Evolutionary conservation across 805 yeast genomes (phyloP).

Genomic region (Ogataea paradorogensis): DNA sequence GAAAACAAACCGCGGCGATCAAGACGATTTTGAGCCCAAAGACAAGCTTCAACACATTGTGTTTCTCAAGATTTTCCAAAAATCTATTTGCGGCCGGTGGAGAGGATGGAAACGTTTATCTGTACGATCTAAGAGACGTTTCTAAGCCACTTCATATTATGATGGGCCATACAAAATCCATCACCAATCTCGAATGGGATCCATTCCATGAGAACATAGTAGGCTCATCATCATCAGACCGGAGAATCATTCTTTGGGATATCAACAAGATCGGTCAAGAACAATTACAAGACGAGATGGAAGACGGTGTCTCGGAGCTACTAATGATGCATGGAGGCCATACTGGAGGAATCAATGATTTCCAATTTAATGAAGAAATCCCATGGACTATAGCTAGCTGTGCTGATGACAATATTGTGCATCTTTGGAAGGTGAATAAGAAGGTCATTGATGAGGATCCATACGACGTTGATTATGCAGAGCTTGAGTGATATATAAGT

Average conservation of each 20-base stretch:
- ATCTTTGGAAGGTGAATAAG: conserved; percentile 49
- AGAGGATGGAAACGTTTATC: conserved; percentile 59
- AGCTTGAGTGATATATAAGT: conserved; percentile 14
- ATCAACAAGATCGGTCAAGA: conserved; percentile 76
- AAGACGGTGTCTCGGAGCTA: conserved; percentile 86
- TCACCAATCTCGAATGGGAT: conserved; percentile 74
- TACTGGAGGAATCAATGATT: conserved; percentile 70
- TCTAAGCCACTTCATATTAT: conserved; percentile 57
- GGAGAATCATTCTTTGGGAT: conserved; percentile 82
- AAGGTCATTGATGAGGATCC: conserved; percentile 30
- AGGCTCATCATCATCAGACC: conserved; percentile 74
- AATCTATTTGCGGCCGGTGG: conserved; percentile 69
- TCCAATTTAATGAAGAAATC: conserved; percentile 64
- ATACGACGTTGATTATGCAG: conserved; percentile 15
- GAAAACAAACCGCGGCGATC: conserved; percentile 31
- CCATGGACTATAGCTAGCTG: conserved; percentile 77
- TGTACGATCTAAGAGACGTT: conserved; percentile 56
- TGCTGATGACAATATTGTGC: conserved; percentile 60
- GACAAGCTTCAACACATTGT: conserved; percentile 54
- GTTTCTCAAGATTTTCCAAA: conserved; percentile 61
- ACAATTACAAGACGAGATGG: conserved; percentile 82
- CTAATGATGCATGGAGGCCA: conserved; percentile 94
- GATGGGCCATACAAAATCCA: conserved; percentile 75
- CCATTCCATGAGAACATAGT: conserved; percentile 74
- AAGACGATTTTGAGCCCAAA: conserved; percentile 27